Evolutionary conservation across 768 basidiomycete genomes (phyloP), one percentile per base, ranked within the genome.

Genomic region (Podaxis sp.): DNA sequence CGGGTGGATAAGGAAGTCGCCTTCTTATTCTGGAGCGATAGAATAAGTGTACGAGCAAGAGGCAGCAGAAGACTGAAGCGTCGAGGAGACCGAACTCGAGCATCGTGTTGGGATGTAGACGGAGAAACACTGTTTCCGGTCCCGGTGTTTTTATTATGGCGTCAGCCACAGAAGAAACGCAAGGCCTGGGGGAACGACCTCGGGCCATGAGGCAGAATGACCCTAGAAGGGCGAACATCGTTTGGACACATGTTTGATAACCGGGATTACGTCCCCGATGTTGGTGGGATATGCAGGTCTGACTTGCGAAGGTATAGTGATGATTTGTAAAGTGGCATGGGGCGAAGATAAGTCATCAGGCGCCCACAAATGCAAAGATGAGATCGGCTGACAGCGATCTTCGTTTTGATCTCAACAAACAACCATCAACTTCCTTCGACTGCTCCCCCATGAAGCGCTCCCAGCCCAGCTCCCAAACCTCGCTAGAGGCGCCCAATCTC

Each of bases 1-100:
- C 70, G 12, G 70, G 70, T 11, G 69, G 70, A 46, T 65, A 69
- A 36, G 64, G 64, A 7, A 15, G 28, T 3, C 42, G 33, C 48
- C 40, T 22, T 26, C 19, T 59, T 17, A 8, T 1, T 40, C 24
- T 51, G 36, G 51, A 51, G 12, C 49, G 49, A 17, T 38, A 59
- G 38, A 49, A 49, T 19, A 59, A 33, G 30, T 33, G 46, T 1
- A 22, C 48, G n/a, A 52, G 48, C 11, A 51, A n/a, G 7, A 24
- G 22, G 26, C 46, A 59, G n/a, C 46, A 59, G 44, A 58, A 17
- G 12, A 48, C 4, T 5, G 44, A 36, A 17, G 19, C 28, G 42
- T 48, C 57, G 17, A 36, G 24, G 19, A 30, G 42, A 26, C 39
- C 28, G 22, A 24, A 38, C 11, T 19, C 38, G 38, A 40, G 8